Percentiles rank a stretch among this genome's conserved stretches.
Conservation (phyloP, 768 basidiomycete species). For the Phaeolepiota aurea region DNA sequence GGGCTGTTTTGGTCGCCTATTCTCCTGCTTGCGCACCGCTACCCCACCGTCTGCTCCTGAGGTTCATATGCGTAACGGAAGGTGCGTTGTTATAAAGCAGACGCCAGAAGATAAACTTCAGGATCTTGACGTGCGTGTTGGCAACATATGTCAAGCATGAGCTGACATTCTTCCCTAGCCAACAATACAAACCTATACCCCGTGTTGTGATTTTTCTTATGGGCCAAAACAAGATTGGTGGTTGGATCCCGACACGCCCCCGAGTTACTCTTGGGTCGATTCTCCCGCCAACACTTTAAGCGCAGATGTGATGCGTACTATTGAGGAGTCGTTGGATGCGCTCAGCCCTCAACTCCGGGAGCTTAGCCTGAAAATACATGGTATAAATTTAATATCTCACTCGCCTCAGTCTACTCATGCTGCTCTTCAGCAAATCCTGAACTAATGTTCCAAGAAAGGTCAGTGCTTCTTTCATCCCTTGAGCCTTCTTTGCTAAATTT, state of each 20-base stretch:
- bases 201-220: constrained; percentile 36
- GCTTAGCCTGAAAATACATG: constrained; percentile 66
- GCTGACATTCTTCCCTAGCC: background rate
- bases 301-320: constrained; percentile 37
- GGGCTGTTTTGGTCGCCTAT: constrained; percentile 28
- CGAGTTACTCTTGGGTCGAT: too few species aligned
- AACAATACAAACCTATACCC: constrained; percentile 17
- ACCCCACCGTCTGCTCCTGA: too few species aligned
- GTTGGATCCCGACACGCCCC: constrained; percentile 23
- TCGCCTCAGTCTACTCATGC: constrained; percentile 2
- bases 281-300: constrained; percentile 7
- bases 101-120: constrained; percentile 6
- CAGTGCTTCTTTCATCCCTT: constrained; percentile 11
- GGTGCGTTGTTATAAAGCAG: background rate
- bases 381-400: constrained; percentile 26
- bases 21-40: constrained; percentile 7
- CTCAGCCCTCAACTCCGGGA: constrained; percentile 45
- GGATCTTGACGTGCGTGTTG: background rate
- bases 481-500: too few species aligned
- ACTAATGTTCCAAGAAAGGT: constrained; percentile 59
- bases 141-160: constrained; percentile 7
- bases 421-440: constrained; percentile 52
- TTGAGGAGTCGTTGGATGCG: constrained; percentile 45
- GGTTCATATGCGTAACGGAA: background rate
- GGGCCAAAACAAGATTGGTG: constrained; percentile 18